Evolutionary conservation across 1,284 basidiomycete genomes (phyloP).

Genomic region (Apiotrichum porosum): DNA sequence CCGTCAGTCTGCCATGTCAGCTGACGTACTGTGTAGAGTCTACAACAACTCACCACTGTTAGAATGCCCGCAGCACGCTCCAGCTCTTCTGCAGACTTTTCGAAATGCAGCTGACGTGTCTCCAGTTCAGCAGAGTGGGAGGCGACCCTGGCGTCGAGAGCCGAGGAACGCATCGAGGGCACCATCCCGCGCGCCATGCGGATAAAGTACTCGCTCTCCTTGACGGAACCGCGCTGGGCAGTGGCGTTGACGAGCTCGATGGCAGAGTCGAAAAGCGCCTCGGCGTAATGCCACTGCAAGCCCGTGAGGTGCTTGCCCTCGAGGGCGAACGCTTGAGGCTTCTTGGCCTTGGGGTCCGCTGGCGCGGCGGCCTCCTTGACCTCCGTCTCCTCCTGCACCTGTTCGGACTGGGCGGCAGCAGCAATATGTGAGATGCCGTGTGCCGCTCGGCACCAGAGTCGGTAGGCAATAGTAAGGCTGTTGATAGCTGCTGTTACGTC

Average conservation of each 20-base stretch:
- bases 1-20: too few species aligned
- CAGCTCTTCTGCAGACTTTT: conserved; percentile 57
- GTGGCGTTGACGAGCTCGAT: conserved; percentile 63
- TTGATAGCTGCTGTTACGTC: conserved; percentile 60
- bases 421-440: conserved; percentile 63
- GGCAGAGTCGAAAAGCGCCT: conserved; percentile 59
- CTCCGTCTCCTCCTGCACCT: background rate
- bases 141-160: conserved; percentile 61
- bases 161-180: conserved; percentile 60
- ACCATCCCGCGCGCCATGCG: conserved; percentile 67
- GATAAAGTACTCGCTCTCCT: conserved; percentile 76
- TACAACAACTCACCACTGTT: conserved; percentile 23
- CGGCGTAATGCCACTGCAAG: conserved; percentile 68
- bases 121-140: conserved; percentile 64
- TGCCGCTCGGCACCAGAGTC: conserved; percentile 72
- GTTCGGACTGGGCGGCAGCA: conserved; percentile 1
- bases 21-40: conserved; percentile 30
- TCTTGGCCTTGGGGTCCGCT: background rate
- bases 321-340: conserved; percentile 11
- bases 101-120: conserved; percentile 58
- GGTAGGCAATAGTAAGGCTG: conserved; percentile 64
- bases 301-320: conserved; percentile 52
- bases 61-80: conserved; percentile 52
- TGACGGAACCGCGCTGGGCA: conserved; percentile 65
- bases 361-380: conserved; percentile 4